Conservation (phyloP, 495 filamentous ascomycete genomes). For the Terfezia boudieri region DNA sequence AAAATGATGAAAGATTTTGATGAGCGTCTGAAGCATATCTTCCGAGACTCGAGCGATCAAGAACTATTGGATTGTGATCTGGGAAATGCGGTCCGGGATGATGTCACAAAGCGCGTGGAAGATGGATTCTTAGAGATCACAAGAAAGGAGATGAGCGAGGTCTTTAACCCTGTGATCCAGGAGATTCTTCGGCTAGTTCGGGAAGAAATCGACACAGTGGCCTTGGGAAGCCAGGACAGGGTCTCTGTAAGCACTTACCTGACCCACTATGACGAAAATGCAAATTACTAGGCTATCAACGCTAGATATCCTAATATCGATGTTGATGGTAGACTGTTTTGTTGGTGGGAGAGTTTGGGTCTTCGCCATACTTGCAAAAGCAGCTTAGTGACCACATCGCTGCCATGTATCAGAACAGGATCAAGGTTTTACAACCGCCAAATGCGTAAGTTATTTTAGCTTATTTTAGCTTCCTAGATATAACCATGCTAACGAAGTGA, state of each 20-base stretch:
- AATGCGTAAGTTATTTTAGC: slow-evolving; percentile 1
- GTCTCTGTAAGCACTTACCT: slow-evolving; percentile 5
- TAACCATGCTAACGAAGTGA: not conserved
- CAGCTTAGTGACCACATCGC: slow-evolving; percentile 25
- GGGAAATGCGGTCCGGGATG: slow-evolving; percentile 24
- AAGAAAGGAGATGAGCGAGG: slow-evolving; percentile 34
- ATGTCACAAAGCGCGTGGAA: slow-evolving; percentile 34
- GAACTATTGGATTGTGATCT: not conserved
- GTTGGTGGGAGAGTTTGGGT: slow-evolving; percentile 46
- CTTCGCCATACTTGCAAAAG: slow-evolving; percentile 42
- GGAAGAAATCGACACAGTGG: slow-evolving; percentile 34
- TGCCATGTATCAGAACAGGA: not conserved
- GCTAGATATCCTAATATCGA: not conserved
- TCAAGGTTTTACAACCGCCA: slow-evolving; percentile 5
- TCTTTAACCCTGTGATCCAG: slow-evolving; percentile 44
- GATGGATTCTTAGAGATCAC: slow-evolving; percentile 39
- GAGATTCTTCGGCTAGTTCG: slow-evolving; percentile 38
- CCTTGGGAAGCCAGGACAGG: not conserved
- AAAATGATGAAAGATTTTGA: slow-evolving; percentile 45
- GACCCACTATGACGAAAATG: slow-evolving; percentile 3
- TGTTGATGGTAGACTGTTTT: slow-evolving; percentile 33
- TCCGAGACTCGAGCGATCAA: slow-evolving; percentile 23
- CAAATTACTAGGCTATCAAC: too few species aligned
- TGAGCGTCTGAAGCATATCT: slow-evolving; percentile 34
- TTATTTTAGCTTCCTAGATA: not conserved